Base-by-base conservation (phyloP, 805 yeast genomes). In the Scheffersomyces stipitis region DNA sequence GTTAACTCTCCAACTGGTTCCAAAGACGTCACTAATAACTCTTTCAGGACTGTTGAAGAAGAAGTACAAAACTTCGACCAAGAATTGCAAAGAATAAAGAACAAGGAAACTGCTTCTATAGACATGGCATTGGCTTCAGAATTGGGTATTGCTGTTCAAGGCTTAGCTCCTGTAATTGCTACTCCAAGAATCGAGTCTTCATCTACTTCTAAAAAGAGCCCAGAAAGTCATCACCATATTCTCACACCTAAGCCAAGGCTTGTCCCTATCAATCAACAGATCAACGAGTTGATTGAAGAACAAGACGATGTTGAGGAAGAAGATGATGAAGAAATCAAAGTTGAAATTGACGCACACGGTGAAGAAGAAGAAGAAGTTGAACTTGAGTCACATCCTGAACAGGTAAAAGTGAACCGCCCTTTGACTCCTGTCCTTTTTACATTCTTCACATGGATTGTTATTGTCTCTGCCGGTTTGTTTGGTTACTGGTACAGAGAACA, bases 401-500 rank as follows among this genome's bases (percentile, higher is more conserved):
- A 33, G 18, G 18, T 26, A 16, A 15, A 26, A 15, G 12, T 31
- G 12, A 33, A 33, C 18, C 24, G 37, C 5, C 12, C 33, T 33
- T 15, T 40, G 45, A 13, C 48, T 38, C 28, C 34, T 15, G 18
- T 38, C 18, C 12, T 44, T 30, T n/a, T 40, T 15, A 33, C 28
- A 9, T 33, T 38, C 36, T 52, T 62, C 17, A 12, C 63, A 8
- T 48, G 37, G 44, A 28, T 50, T 2, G 6, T 58, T 1, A 33
- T 66, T 8, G 54, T 73, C 2, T 26, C 62, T 0, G 45, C 64
- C 7, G 64, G 71, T 1, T 48, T 75, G 4, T 67, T 70, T 45
- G 71, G 68, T 0, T 60, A 73, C 36, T 78, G 86, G 83, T 83
- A 81, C 59, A 65, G 85, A 31, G 81, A 82, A 41, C 83, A 84